Evolutionary conservation across 768 basidiomycete species (phyloP).

Genomic region (Hebeloma cylindrosporum): DNA sequence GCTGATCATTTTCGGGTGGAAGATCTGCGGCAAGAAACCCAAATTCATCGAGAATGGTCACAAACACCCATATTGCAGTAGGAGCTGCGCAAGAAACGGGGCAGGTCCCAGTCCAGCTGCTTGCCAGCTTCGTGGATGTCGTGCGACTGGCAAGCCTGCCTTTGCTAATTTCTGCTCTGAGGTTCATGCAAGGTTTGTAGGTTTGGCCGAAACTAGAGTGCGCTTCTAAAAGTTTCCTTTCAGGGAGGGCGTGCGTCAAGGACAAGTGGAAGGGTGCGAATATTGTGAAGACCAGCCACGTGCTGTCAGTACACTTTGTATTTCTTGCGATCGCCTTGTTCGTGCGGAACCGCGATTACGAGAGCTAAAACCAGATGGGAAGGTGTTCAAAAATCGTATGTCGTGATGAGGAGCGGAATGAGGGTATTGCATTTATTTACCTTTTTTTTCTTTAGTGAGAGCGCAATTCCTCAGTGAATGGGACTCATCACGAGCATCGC

Average conservation of each 20-base stretch:
- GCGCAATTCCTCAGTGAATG: conserved; percentile 57
- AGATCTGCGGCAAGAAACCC: conserved; percentile 61
- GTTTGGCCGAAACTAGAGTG: not conserved
- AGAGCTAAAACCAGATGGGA: conserved; percentile 46
- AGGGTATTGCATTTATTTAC: not conserved
- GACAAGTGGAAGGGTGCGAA: conserved; percentile 49
- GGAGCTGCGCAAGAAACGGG: conserved; percentile 55
- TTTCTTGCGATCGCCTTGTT: conserved; percentile 48
- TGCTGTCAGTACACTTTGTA: conserved; percentile 46
- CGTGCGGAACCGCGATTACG: conserved; percentile 43
- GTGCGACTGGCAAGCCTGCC: conserved; percentile 46
- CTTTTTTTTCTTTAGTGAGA: conserved; percentile 32
- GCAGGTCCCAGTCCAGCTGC: conserved; percentile 36
- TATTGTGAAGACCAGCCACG: conserved; percentile 50
- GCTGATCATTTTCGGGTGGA: conserved; percentile 12
- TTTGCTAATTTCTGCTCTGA: conserved; percentile 60
- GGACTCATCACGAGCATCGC: conserved; percentile 38
- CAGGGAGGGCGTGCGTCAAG: conserved; percentile 53
- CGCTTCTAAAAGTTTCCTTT: not conserved
- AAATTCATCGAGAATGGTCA: conserved; percentile 63
- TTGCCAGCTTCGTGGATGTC: conserved; percentile 54
- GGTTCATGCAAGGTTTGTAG: conserved; percentile 53
- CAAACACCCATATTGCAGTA: conserved; percentile 60
- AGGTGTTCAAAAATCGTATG: conserved; percentile 54
- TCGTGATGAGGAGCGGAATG: conserved; percentile 3